A percentile compares a stretch with the other conserved stretches of the same genome.
Conservation (phyloP, 441 rosid genomes). For the Adansonia madagascariensis region DNA sequence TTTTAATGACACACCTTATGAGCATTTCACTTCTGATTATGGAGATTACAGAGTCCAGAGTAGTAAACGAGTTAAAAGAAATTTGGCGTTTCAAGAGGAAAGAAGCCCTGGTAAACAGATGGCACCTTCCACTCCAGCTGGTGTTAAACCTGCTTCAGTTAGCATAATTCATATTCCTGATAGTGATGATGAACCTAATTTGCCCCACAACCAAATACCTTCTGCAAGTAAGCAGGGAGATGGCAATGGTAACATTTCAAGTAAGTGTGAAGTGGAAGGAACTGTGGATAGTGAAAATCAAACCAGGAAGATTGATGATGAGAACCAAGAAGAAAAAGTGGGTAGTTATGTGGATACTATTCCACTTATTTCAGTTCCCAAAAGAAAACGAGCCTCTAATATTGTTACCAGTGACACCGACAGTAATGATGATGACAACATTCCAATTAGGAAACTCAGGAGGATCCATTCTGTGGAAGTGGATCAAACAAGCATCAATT, state of each 20-base stretch:
- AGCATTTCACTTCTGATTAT: conserved; percentile 13
- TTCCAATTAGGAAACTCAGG: conserved; percentile 47
- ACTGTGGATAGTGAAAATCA: conserved; percentile 25
- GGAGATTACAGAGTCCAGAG: conserved; percentile 20
- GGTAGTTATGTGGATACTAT: conserved; percentile 34
- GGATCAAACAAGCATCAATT: conserved; percentile 23
- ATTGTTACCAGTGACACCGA: conserved; percentile 57
- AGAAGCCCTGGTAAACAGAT: conserved; percentile 38
- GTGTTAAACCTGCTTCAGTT: conserved; percentile 24
- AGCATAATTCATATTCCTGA: conserved; percentile 45
- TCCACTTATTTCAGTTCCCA: conserved; percentile 34
- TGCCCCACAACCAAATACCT: neutral
- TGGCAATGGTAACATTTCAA: conserved; percentile 22
- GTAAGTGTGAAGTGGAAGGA: conserved; percentile 22
- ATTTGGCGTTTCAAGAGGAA: conserved; percentile 43
- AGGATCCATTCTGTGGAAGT: conserved; percentile 31
- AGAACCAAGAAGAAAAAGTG: conserved; percentile 28
- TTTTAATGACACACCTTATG: conserved; percentile 19
- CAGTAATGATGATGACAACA: conserved; percentile 52
- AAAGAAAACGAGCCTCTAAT: conserved; percentile 51
- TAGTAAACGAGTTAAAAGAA: conserved; percentile 35
- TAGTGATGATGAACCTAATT: conserved; percentile 52
- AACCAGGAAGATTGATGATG: conserved; percentile 22
- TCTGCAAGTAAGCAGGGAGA: conserved; percentile 16
- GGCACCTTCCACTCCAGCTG: conserved; percentile 49